Conservation (phyloP, 805 yeast genomes). For the Osmozyma mogii region DNA sequence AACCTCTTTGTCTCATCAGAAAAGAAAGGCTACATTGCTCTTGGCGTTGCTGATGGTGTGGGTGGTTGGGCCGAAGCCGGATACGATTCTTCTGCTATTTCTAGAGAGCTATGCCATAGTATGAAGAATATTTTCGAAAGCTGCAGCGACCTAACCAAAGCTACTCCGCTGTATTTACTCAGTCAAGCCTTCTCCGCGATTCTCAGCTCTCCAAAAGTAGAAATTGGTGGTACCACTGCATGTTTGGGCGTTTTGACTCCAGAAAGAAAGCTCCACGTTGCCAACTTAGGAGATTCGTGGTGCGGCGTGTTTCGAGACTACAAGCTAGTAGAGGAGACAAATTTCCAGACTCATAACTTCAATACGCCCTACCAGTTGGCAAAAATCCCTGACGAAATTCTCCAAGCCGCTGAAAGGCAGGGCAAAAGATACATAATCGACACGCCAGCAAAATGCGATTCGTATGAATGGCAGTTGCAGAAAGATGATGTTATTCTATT, state of each 20-base stretch:
- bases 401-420: slow-evolving; percentile 43
- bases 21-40: slow-evolving; percentile 36
- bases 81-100: slow-evolving; percentile 79
- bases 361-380: slow-evolving; percentile 91
- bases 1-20: slow-evolving; percentile 49
- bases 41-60: slow-evolving; percentile 94
- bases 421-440: slow-evolving; percentile 65
- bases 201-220: slow-evolving; percentile 46
- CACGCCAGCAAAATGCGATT: slow-evolving; percentile 61
- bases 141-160: slow-evolving; percentile 5
- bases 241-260: slow-evolving; percentile 69
- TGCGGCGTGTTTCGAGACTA: slow-evolving; percentile 73
- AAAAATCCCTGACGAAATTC: slow-evolving; percentile 61
- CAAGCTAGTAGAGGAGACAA: slow-evolving; percentile 55
- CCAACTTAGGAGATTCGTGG: slow-evolving; percentile 94
- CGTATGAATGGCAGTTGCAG: slow-evolving; percentile 54
- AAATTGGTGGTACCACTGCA: slow-evolving; percentile 92
- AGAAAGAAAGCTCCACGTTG: slow-evolving; percentile 49
- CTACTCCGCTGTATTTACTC: slow-evolving; percentile 43
- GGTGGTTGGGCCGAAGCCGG: slow-evolving; percentile 97
- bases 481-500: slow-evolving; percentile 72
- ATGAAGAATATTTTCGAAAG: slow-evolving; percentile 35
- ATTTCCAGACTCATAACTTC: slow-evolving; percentile 76
- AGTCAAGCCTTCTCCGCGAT: slow-evolving; percentile 49
- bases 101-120: slow-evolving; percentile 64